phyloP scores from a whole-genome alignment of 179 eudicot genomes.

The Vitellaria paradoxa region DNA sequence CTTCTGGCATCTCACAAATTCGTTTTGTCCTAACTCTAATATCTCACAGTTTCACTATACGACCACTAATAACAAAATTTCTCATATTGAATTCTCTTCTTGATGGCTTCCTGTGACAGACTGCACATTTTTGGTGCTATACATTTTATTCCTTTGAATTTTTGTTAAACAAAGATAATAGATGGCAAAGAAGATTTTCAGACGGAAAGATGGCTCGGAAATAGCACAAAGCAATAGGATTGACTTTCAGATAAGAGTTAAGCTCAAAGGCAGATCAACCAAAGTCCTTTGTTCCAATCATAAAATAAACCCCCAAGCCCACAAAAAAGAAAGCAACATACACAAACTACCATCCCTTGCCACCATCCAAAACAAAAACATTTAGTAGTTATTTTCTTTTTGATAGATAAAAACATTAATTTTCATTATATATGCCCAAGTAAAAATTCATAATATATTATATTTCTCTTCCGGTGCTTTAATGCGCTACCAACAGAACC shows the following conservation, averaged over 20 bases:
- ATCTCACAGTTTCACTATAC: background rate
- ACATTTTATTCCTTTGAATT: background rate
- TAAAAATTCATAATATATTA: background rate
- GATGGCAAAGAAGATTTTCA: background rate
- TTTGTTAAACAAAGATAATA: background rate
- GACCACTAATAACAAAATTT: background rate
- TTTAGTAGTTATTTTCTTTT: no score
- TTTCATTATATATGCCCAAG: no score
- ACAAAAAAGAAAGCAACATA: no score
- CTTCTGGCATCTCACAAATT: background rate
- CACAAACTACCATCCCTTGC: no score
- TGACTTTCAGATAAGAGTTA: constrained; percentile 1
- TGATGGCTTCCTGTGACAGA: constrained; percentile 1
- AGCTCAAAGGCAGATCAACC: background rate
- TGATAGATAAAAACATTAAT: no score
- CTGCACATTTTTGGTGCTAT: background rate
- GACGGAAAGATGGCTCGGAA: constrained; percentile 3
- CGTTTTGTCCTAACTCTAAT: background rate
- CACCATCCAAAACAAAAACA: no score
- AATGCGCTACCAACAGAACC: background rate
- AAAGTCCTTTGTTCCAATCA: background rate
- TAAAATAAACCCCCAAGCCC: background rate
- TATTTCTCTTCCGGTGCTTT: background rate
- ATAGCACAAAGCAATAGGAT: background rate
- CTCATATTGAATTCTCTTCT: background rate